Evolutionary conservation across 306 rosid genomes (phyloP), one percentile per base, ranked within the genome.

Genomic region (Casuarina glauca): DNA sequence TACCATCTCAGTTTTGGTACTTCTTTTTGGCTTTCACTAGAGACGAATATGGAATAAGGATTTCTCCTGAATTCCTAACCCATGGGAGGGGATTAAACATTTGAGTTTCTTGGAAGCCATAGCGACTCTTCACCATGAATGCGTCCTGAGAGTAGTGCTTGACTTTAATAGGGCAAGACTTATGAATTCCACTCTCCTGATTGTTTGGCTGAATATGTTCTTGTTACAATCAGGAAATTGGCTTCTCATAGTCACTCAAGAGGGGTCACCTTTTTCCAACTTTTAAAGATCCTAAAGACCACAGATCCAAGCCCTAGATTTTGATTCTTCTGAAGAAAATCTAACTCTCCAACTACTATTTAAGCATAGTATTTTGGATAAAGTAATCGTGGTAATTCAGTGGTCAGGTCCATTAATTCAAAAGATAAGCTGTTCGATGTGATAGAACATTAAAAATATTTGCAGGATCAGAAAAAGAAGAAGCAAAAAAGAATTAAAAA

Each of bases 231-330:
- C 32, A 8, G 2, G 20, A 32, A 0, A 45, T 4, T 48, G 74
- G 74, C 57, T 70, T 48, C 43, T 70, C 57, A 70, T 48, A 13
- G 3, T 70, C 57, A 48, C 74, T 12, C 3, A 12, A 69, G 48
- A n/a, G 13, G 6, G 13, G 6, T 44, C 54, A 15, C 42, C 51
- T 69, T 70, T 49, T 70, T 46, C 17, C 20, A 44, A 43, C 53
- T 10, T 69, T 11, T 69, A 17, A 5, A 64, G 48, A 64, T 64
- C 32, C 49, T 13, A 64, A 16, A 64, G 5, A 64, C 39, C 69
- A 63, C 19, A 41, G 5, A 64, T 64, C 32, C 41, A 38, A 64
- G 48, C 45, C 13, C 4, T 13, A 64, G 9, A 66, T 39, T 41
- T 41, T 6, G 17, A 5, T 66, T 6, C 2, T 64, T 64, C 10